These are phyloP conservation scores for Colletotrichum liaoningense DNA, from an alignment of 2,329 filamentous ascomycete genomes.

Conservation along the genomic window DNA sequence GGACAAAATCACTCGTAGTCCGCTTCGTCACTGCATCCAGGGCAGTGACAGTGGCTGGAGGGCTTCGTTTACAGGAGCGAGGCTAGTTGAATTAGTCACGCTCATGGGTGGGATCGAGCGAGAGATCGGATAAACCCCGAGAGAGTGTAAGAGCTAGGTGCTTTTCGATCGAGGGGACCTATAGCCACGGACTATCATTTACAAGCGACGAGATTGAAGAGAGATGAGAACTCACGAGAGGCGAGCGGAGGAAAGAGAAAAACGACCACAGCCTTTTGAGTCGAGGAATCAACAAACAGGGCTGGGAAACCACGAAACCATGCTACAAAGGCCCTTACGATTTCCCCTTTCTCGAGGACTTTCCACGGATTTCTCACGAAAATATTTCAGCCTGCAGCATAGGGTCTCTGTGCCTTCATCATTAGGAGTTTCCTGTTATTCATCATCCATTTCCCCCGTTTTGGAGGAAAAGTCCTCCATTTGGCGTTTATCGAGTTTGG, in stretches of 20 bases:
- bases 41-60: not conserved
- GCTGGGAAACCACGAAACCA: slow-evolving; percentile 8
- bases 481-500: slow-evolving; percentile 34
- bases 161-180: not conserved
- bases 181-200: slow-evolving; percentile 16
- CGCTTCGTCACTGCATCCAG: not conserved
- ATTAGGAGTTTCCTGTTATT: slow-evolving; percentile 33
- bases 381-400: slow-evolving; percentile 29
- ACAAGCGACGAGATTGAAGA: slow-evolving; percentile 25
- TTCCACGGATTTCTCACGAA: slow-evolving; percentile 25
- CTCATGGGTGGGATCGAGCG: not conserved
- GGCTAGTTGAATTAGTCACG: not conserved
- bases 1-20: slow-evolving; percentile 31
- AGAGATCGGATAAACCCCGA: not conserved
- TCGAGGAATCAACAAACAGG: not conserved
- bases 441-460: not conserved
- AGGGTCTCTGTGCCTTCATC: slow-evolving; percentile 32
- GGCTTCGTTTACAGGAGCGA: not conserved
- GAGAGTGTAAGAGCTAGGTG: not conserved
- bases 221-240: slow-evolving; percentile 8
- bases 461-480: not conserved
- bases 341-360: not conserved
- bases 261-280: not conserved
- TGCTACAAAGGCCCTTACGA: not conserved
- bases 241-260: not conserved